Conservation (phyloP, 75 land plant species). For the Cunninghamia lanceolata region DNA sequence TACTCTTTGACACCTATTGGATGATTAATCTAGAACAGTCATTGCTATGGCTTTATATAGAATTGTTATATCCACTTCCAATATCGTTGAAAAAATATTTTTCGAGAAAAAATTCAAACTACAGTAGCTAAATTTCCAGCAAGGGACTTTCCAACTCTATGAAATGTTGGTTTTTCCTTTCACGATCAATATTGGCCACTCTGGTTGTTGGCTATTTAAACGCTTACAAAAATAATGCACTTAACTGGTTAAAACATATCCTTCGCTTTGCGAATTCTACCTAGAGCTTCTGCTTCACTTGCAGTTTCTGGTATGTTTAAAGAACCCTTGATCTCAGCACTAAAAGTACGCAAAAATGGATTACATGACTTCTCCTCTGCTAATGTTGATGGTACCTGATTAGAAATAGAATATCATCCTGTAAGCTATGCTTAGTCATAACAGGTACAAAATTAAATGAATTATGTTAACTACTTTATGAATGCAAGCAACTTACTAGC, state of each 20-base stretch:
- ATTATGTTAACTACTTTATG: not conserved
- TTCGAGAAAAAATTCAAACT: not conserved
- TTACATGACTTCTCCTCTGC: conserved; percentile 78
- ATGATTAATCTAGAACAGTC: not conserved
- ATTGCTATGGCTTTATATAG: not conserved
- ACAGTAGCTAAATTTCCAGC: not conserved
- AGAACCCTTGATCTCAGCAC: conserved; percentile 60
- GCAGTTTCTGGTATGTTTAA: conserved; percentile 62
- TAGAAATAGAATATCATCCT: conserved; percentile 1
- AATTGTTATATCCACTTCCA: not conserved
- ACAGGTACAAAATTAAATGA: not conserved
- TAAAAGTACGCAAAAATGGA: conserved; percentile 86
- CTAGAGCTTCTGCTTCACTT: conserved; percentile 71
- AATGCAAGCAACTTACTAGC: not conserved
- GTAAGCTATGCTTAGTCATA: not conserved
- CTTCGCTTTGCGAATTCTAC: conserved; percentile 73
- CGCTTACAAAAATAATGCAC: not conserved
- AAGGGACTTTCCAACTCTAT: not conserved
- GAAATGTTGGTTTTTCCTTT: not conserved
- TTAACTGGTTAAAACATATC: conserved; percentile 39
- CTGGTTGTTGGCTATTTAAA: not conserved
- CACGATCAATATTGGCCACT: not conserved
- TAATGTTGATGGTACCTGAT: conserved; percentile 83
- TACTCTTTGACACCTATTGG: not conserved
- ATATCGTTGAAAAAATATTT: not conserved